These are phyloP conservation scores for Podaxis carcinomalis DNA, from an alignment of 768 basidiomycete genomes.

Conservation along the genomic window DNA sequence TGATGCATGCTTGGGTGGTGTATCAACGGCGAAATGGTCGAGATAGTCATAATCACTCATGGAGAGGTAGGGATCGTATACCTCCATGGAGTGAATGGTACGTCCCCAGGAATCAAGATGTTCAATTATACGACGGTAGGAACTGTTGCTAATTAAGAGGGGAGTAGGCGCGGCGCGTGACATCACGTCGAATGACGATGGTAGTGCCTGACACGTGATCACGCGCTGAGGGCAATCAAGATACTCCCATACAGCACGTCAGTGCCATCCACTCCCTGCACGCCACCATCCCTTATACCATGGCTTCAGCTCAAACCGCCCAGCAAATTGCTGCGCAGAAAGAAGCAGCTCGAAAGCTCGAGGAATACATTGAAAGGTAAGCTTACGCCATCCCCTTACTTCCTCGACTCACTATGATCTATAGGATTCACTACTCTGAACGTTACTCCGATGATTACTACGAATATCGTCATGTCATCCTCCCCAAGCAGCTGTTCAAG, in stretches of 20 bases:
- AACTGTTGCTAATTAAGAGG: background rate
- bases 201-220: background rate
- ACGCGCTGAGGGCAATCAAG: conserved; percentile 8
- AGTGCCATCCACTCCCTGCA: background rate
- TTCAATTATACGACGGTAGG: background rate
- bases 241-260: conserved; percentile 1
- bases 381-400: conserved; percentile 11
- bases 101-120: background rate
- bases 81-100: background rate
- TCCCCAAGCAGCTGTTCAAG: conserved; percentile 93
- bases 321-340: conserved; percentile 30
- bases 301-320: conserved; percentile 25
- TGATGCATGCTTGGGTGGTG: background rate
- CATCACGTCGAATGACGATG: background rate
- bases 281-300: conserved; percentile 11
- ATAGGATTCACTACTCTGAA: conserved; percentile 86
- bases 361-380: conserved; percentile 79
- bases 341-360: conserved; percentile 48
- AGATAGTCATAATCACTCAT: conserved; percentile 4
- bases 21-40: background rate
- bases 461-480: conserved; percentile 96
- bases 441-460: conserved; percentile 88
- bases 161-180: background rate
- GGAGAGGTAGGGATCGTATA: background rate
- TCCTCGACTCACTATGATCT: conserved; percentile 16